A percentile compares a stretch with the other conserved stretches of the same genome.
Conservation (phyloP, 163 green algal genomes). For the Picocystis sp. region DNA sequence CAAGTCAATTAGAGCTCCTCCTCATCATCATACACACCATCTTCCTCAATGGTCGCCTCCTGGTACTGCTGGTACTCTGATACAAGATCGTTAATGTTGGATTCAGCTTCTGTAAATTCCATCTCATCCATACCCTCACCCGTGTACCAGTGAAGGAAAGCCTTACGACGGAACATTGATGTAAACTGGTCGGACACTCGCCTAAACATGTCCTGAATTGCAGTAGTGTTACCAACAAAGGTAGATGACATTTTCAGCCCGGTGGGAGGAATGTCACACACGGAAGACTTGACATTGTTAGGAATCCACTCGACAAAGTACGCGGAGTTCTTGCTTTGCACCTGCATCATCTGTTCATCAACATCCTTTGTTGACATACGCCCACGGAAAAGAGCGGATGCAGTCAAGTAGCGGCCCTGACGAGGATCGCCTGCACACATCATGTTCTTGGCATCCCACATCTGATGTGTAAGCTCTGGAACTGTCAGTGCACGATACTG, state of each 20-base stretch:
- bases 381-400: conserved; percentile 1
- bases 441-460: not conserved
- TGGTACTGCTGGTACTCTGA: conserved; percentile 9
- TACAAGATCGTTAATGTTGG: conserved; percentile 7
- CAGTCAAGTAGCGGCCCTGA: conserved; percentile 4
- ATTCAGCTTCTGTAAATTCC: not conserved
- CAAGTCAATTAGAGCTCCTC: conserved; percentile 12
- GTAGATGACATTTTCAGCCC: conserved; percentile 2
- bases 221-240: conserved; percentile 5
- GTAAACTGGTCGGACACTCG: conserved; percentile 6
- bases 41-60: conserved; percentile 2
- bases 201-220: conserved; percentile 6
- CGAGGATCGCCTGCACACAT: conserved; percentile 2
- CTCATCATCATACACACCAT: not conserved
- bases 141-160: not conserved
- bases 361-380: not conserved
- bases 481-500: conserved; percentile 4
- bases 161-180: conserved; percentile 4
- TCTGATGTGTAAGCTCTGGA: conserved; percentile 5
- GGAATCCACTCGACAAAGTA: conserved; percentile 7
- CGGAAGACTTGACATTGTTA: conserved; percentile 6
- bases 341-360: conserved; percentile 4
- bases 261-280: conserved; percentile 4
- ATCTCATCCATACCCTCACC: too few species aligned
- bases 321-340: conserved; percentile 5